These are phyloP conservation scores for Phylloporus sp. DNA, from an alignment of 768 basidiomycete genomes.

Conservation along the genomic window DNA sequence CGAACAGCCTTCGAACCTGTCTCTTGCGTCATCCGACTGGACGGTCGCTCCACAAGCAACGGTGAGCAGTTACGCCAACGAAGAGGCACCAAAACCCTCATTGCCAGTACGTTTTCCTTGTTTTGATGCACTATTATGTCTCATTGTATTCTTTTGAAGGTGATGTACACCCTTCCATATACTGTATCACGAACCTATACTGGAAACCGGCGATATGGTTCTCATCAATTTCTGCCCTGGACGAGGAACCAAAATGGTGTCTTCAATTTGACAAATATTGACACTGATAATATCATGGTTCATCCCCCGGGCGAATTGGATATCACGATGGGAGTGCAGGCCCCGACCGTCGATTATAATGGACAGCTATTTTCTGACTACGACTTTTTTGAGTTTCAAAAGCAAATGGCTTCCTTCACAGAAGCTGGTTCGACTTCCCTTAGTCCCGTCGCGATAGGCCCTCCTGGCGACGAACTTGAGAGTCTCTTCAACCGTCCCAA, in stretches of 20 bases:
- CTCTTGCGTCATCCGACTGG: slow-evolving; percentile 1
- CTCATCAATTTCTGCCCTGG: slow-evolving; percentile 23
- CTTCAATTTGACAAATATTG: slow-evolving; percentile 35
- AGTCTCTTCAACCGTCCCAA: slow-evolving; percentile 19
- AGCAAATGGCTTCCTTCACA: slow-evolving; percentile 1
- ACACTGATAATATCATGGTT: slow-evolving; percentile 27
- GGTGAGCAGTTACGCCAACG: slow-evolving; percentile 10
- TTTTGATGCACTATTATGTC: neutral
- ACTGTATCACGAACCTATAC: slow-evolving; percentile 5
- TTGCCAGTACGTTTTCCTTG: slow-evolving; percentile 7
- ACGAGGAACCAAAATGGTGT: slow-evolving; percentile 32
- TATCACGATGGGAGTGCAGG: slow-evolving; percentile 21
- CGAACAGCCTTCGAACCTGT: neutral
- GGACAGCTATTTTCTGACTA: slow-evolving; percentile 17
- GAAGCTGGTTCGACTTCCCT: slow-evolving; percentile 3
- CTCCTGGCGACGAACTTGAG: slow-evolving; percentile 15
- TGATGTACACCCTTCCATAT: slow-evolving; percentile 13
- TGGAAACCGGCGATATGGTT: neutral
- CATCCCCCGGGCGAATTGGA: slow-evolving; percentile 39
- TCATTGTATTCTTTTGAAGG: slow-evolving; percentile 6
- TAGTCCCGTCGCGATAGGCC: neutral
- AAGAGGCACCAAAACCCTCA: neutral
- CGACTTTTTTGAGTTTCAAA: slow-evolving; percentile 15
- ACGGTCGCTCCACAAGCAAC: neutral
- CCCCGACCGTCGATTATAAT: slow-evolving; percentile 5